These are phyloP conservation scores for Phylloporus sp. DNA, from an alignment of 768 basidiomycete species.

Conservation along the genomic window DNA sequence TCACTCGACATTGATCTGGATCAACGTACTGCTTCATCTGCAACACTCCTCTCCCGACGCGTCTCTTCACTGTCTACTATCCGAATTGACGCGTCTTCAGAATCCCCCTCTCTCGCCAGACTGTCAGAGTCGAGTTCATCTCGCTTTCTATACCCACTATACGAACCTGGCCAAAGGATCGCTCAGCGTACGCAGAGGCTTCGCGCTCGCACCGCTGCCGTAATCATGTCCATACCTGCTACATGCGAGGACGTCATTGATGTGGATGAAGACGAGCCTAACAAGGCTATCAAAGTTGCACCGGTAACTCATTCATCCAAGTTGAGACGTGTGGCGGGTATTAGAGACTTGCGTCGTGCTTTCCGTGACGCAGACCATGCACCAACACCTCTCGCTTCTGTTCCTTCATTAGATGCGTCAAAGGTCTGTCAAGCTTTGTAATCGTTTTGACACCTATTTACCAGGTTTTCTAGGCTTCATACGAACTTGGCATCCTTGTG, in stretches of 20 bases:
- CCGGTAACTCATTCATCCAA: slow-evolving; percentile 5
- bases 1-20: slow-evolving; percentile 18
- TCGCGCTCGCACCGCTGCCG: slow-evolving; percentile 25
- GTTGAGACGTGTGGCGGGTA: slow-evolving; percentile 22
- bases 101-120: background rate
- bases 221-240: slow-evolving; percentile 27
- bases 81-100: slow-evolving; percentile 10
- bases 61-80: slow-evolving; percentile 4
- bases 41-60: slow-evolving; percentile 18
- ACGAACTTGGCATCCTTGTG: slow-evolving; percentile 21
- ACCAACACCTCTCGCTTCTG: slow-evolving; percentile 6
- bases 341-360: slow-evolving; percentile 23
- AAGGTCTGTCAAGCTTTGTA: slow-evolving; percentile 11
- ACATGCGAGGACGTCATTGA: slow-evolving; percentile 18
- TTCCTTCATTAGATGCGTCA: slow-evolving; percentile 5
- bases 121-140: slow-evolving; percentile 9
- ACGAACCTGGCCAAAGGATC: slow-evolving; percentile 26
- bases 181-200: slow-evolving; percentile 21
- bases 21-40: slow-evolving; percentile 16
- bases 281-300: background rate
- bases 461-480: slow-evolving; percentile 11
- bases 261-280: slow-evolving; percentile 2
- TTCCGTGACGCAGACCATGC: slow-evolving; percentile 15
- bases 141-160: slow-evolving; percentile 10
- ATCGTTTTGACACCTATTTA: slow-evolving; percentile 1